Evolutionary conservation across 2,329 filamentous ascomycete species (phyloP), one percentile per base, ranked within the genome.

Genomic region (Scytalidium sp.): DNA sequence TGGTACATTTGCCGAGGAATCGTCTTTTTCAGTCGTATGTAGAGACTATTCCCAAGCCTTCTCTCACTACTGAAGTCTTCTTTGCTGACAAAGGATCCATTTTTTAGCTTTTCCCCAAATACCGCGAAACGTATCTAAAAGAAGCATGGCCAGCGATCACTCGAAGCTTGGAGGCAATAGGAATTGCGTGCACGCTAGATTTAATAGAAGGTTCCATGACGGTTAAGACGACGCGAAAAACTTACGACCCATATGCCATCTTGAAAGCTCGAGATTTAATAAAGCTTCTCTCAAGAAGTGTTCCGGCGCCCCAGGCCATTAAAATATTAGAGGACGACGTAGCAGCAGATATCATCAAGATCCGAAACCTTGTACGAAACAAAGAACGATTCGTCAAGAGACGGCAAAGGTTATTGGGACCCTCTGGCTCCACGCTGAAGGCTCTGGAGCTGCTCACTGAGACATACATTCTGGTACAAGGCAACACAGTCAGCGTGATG

Each of bases 321-420:
- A 96, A 95, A 70, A 96, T 99, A 46, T 80, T 99, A 51, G 88
- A 97, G 43, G 94, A 99, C 67, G 90, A 87, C 21, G 79, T 93
- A 43, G 92, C 92, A 10, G 92, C 89, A 75, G 94, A 99, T 70
- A 87, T 99, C 51, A 93, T 99, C 75, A 97, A 97, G 76, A 95
- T 97, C 60, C 81, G 91, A 54, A 93, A 84, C 64, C 78, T 97
- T 43, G 90, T 97, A 22, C 80, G 88, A 55, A 97, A 93, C 71
- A 97, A 97, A 70, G 92, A 97, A 58, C 84, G 91, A 50, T 99
- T 97, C 63, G 89, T 96, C 46, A 99, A 99, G 76, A 80, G 94
- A 49, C 82, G 94, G 44, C 94, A 99, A 72, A 80, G 94, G 50
- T 94, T 99, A 51, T 77, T 99, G 20, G 94, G 94, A 0, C 92